Base-by-base conservation (phyloP, 75 land plant genomes). In the Pinus albicaulis region DNA sequence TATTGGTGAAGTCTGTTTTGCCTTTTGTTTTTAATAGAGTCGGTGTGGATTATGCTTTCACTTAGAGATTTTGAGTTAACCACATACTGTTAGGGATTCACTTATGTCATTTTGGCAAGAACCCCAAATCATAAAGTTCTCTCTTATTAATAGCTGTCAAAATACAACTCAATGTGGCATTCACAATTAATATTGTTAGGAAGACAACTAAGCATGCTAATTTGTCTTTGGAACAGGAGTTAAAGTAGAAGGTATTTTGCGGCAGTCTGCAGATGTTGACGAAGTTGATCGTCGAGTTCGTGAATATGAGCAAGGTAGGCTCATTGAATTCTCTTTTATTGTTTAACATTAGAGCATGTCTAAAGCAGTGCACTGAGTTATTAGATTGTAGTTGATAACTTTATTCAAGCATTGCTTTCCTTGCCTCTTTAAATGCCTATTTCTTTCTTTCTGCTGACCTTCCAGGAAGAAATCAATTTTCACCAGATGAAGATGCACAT, bases 251-350 rank as follows among this genome's bases (percentile, higher is more conserved):
- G 99, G 99, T 7, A 96, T 98, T 55, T 80, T 98, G 81, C 83
- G 99, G 58, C 98, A 95, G 84, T 89, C 98, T 79, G 99, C 99
- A 14, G 93, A 94, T 89, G 99, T 98, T 78, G 99, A 98, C 28
- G 99, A 95, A 80, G 99, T 98, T 62, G 98, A 98, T 25, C 88
- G 80, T 17, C 85, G 99, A 76, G 85, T 98, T 64, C 91, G 86
- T 66, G 98, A 95, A 53, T 98, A 92, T 84, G 99, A 98, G 75
- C 91, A 97, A 79, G 99, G 99, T 95, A 5, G 3, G 77, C 79
- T 44, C 15, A 56, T 78, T 55, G 62, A 53, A 53, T 20, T 3
- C 76, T 62, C 8, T 15, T 59, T 48, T 41, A 60, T 25, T 28
- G 41, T 73, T 8, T 61, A 68, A 68, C 13, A 20, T 41, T 23